phyloP scores from a whole-genome alignment of 345 rosid genomes.

The Gossypium arboreum region DNA sequence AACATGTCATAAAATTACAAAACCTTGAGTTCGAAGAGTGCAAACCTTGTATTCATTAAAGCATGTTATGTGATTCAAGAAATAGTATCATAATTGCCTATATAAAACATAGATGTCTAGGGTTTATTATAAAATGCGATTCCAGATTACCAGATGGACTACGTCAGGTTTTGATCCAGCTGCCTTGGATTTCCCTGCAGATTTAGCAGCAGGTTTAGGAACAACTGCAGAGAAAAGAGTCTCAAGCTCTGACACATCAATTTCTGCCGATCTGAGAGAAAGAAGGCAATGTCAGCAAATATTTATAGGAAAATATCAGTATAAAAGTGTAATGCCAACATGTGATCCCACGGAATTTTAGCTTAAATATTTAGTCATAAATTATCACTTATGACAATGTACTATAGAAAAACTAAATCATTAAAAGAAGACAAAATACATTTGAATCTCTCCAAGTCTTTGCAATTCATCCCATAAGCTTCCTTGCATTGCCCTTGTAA shows the following conservation, averaged over 20 bases:
- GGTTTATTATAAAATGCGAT: conserved; percentile 9
- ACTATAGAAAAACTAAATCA: conserved; percentile 14
- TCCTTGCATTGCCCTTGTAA: conserved; percentile 93
- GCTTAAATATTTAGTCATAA: conserved; percentile 10
- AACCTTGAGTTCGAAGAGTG: neutral
- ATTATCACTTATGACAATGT: conserved; percentile 6
- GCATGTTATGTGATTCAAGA: neutral
- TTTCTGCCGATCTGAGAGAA: conserved; percentile 63
- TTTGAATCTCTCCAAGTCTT: conserved; percentile 80
- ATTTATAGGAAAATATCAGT: conserved; percentile 7
- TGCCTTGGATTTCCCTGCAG: conserved; percentile 56
- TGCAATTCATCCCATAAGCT: conserved; percentile 99
- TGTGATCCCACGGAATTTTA: neutral
- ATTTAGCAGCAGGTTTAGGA: conserved; percentile 66
- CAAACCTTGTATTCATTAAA: neutral
- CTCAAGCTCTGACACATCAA: conserved; percentile 93
- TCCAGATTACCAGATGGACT: conserved; percentile 61
- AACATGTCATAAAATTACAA: too few species aligned
- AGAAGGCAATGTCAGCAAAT: conserved; percentile 17
- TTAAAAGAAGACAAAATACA: conserved; percentile 40
- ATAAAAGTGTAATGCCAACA: conserved; percentile 9
- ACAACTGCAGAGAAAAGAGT: conserved; percentile 79
- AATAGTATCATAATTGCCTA: neutral
- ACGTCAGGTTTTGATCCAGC: conserved; percentile 80
- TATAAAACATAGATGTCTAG: neutral